A percentile compares a stretch with the other conserved stretches of the same genome.
Evolutionary conservation across 768 basidiomycete genomes (phyloP).

Genomic region (Boletus huronensis): DNA sequence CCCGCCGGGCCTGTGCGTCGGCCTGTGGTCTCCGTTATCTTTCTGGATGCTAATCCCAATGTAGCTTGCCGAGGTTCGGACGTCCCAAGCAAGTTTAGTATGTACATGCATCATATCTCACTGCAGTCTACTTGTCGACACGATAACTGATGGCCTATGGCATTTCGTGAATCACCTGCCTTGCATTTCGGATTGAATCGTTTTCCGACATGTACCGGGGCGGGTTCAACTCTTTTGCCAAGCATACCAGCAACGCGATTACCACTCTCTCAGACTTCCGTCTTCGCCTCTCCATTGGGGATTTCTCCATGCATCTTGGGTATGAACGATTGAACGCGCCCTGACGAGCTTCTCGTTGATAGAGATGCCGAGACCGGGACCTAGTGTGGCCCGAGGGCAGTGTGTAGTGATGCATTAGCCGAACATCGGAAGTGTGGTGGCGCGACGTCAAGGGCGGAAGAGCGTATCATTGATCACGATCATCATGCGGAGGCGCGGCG

Average conservation of each 20-base stretch:
- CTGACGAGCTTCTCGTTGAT: slow-evolving; percentile 57
- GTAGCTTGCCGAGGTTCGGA: neutral
- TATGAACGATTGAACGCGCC: slow-evolving; percentile 17
- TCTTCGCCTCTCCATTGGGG: slow-evolving; percentile 55
- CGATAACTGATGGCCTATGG: neutral
- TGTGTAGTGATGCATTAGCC: neutral
- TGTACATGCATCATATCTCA: neutral
- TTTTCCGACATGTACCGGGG: neutral
- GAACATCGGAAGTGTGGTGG: neutral
- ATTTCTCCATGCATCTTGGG: slow-evolving; percentile 22
- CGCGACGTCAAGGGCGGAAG: neutral
- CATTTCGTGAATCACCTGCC: neutral
- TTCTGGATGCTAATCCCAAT: neutral
- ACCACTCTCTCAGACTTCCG: slow-evolving; percentile 56
- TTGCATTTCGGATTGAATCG: slow-evolving; percentile 1
- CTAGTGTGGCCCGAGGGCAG: slow-evolving; percentile 26
- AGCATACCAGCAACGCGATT: neutral
- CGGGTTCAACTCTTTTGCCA: no score
- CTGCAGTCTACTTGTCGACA: neutral
- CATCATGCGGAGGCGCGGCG: neutral
- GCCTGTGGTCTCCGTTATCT: neutral
- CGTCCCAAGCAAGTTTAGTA: neutral
- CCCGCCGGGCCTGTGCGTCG: neutral
- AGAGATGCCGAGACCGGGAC: slow-evolving; percentile 57
- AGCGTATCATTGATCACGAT: neutral